Evolutionary conservation across 192 early-diverging fungal genomes (phyloP).

Genomic region (Chytriomyces sp.): DNA sequence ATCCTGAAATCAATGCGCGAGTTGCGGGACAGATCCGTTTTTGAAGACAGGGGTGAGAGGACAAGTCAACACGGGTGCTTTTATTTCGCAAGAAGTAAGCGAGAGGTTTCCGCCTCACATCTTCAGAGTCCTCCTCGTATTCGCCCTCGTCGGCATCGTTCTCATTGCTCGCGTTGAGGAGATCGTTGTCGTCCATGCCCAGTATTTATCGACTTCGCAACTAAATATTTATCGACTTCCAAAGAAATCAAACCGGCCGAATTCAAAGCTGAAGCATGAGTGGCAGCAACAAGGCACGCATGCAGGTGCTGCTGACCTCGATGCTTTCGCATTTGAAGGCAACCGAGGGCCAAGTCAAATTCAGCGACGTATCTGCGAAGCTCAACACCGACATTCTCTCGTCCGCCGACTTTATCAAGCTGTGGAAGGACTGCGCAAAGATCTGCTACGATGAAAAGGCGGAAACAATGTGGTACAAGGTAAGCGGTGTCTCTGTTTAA

Average conservation of each 20-base stretch:
- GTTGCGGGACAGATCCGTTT: too few relatives aligned
- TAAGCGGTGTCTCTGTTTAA: not conserved
- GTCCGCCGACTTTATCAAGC: conserved; percentile 10
- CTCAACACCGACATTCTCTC: conserved; percentile 29
- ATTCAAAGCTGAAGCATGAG: not conserved
- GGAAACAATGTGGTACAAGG: conserved; percentile 34
- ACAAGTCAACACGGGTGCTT: not conserved
- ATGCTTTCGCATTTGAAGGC: conserved; percentile 10
- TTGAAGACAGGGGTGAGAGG: too few relatives aligned
- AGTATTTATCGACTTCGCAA: not conserved
- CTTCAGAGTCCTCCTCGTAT: conserved; percentile 64
- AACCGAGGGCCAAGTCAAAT: conserved; percentile 10
- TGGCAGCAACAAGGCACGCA: conserved; percentile 1
- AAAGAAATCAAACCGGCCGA: not conserved
- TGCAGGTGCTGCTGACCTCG: conserved; percentile 18
- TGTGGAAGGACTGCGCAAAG: conserved; percentile 31
- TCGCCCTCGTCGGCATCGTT: conserved; percentile 59
- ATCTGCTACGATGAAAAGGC: conserved; percentile 24
- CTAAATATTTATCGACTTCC: not conserved
- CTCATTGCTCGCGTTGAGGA: not conserved
- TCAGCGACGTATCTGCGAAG: not conserved
- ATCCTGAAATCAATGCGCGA: conserved; percentile 48
- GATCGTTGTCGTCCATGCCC: conserved; percentile 17
- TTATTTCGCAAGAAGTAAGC: conserved; percentile 5
- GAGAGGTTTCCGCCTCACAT: conserved; percentile 48